Percentiles rank a stretch among this genome's conserved stretches.
phyloP scores from a whole-genome alignment of 2,329 filamentous ascomycete genomes.

The Pseudocercospora pini-densiflorae region DNA sequence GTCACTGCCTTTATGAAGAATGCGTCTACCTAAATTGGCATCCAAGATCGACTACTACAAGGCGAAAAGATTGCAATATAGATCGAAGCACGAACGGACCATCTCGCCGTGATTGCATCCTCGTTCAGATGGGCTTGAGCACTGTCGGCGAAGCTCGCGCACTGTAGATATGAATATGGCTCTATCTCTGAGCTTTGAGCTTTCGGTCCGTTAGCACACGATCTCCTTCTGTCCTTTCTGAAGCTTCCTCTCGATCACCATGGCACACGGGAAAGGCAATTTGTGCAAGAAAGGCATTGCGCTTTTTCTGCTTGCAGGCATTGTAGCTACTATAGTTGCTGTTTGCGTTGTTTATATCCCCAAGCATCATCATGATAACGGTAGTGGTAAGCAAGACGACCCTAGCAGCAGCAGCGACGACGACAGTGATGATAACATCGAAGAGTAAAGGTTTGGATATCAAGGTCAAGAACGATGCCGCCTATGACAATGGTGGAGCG shows the following conservation, averaged over 20 bases:
- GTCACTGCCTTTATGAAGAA: neutral
- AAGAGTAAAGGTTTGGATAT: neutral
- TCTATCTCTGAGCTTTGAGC: neutral
- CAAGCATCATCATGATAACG: neutral
- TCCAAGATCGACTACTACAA: neutral
- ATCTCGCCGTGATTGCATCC: neutral
- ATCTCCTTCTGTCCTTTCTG: neutral
- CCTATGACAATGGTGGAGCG: constrained; percentile 36
- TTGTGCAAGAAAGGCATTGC: constrained; percentile 13
- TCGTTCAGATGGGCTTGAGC: neutral
- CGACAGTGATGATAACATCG: neutral
- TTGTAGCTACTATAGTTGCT: constrained; percentile 15
- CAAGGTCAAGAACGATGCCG: constrained; percentile 38
- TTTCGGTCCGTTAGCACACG: neutral
- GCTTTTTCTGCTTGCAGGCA: constrained; percentile 6
- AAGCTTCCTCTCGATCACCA: neutral
- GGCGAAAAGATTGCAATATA: neutral
- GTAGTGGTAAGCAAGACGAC: neutral
- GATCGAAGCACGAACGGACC: neutral
- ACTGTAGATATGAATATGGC: neutral
- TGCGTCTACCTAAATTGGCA: neutral
- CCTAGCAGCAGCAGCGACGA: neutral
- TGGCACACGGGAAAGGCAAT: constrained; percentile 11
- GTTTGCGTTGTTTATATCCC: constrained; percentile 19
- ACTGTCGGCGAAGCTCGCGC: neutral